Evolutionary conservation across 2,329 filamentous ascomycete species (phyloP), one percentile per base, ranked within the genome.

Genomic region (Aspergillus texensis): DNA sequence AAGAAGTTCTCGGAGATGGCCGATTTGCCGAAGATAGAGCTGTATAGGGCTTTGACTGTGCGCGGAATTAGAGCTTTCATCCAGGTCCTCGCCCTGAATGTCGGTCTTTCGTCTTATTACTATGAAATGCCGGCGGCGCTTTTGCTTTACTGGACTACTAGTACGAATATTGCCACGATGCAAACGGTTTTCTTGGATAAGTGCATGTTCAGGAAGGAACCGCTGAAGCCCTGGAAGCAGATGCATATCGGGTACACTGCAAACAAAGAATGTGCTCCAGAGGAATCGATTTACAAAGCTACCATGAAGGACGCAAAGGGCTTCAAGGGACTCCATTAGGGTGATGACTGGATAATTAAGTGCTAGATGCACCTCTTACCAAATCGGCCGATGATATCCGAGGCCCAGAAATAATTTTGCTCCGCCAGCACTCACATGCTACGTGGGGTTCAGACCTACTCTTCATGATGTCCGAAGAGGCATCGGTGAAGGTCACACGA

Each of bases 101-200:
- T 81, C 57, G 81, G 78, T 3, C 9, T 71, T 12, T 67, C 74
- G 6, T 68, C 70, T 14, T 78, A 68, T 48, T 32, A 68, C 26
- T 68, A 70, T 64, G 67, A 79, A 41, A 72, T 83, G 64, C 83
- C 83, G 6, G 71, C 72, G 32, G 82, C 79, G 0, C 73, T 85
- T 62, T 68, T 84, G 69, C 67, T 84, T 8, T 85, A 85, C 67
- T 85, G 83, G 83, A 80, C 83, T 36, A 78, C 76, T 4, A 83
- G 80, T 62, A 77, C 76, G 32, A 72, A 76, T 63, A 65, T 80
- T 50, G 81, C 80, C 46, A 80, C 76, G 36, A 58, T 77, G 19
- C 82, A 84, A 68, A 73, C 71, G 4, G 65, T 68, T 58, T 28
- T 81, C 21, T 63, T 84, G 65, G 75, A 80, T 26, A 78, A 73